Evolutionary conservation across 441 rosid genomes (phyloP).

Genomic region (Croton setiger): DNA sequence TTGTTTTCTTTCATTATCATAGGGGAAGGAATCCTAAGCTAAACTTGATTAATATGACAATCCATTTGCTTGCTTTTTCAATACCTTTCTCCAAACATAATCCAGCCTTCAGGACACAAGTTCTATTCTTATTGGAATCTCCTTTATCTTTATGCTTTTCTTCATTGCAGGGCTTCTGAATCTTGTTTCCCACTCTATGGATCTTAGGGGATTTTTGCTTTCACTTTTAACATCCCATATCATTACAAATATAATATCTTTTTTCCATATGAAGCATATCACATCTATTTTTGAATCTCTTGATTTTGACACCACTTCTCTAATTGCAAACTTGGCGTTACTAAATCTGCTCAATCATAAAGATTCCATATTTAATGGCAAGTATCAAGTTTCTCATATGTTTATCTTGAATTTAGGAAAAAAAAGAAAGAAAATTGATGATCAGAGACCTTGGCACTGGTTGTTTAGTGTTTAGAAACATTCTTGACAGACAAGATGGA

Average conservation of each 20-base stretch:
- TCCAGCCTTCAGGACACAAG: constrained; percentile 29
- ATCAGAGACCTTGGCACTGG: background rate
- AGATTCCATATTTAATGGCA: background rate
- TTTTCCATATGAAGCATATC: background rate
- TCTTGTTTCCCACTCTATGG: constrained; percentile 25
- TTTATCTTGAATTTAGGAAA: too few species aligned
- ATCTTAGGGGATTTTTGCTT: constrained; percentile 16
- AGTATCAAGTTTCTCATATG: background rate
- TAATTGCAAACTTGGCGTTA: background rate
- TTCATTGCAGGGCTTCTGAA: constrained; percentile 27
- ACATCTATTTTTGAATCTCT: background rate
- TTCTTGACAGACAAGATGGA: background rate
- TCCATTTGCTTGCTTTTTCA: constrained; percentile 14
- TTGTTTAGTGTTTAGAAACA: too few species aligned
- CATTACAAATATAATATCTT: background rate
- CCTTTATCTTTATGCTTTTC: constrained; percentile 36
- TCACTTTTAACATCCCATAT: background rate
- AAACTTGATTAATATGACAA: constrained; percentile 20
- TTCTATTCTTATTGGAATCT: constrained; percentile 9
- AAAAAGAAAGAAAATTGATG: too few species aligned
- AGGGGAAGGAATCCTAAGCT: constrained; percentile 25
- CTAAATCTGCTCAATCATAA: background rate
- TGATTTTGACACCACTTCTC: background rate
- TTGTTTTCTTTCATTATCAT: constrained; percentile 17
- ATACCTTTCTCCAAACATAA: constrained; percentile 40